Base-by-base conservation (phyloP, 1,284 basidiomycete genomes). In the Cryptococcus sp. region DNA sequence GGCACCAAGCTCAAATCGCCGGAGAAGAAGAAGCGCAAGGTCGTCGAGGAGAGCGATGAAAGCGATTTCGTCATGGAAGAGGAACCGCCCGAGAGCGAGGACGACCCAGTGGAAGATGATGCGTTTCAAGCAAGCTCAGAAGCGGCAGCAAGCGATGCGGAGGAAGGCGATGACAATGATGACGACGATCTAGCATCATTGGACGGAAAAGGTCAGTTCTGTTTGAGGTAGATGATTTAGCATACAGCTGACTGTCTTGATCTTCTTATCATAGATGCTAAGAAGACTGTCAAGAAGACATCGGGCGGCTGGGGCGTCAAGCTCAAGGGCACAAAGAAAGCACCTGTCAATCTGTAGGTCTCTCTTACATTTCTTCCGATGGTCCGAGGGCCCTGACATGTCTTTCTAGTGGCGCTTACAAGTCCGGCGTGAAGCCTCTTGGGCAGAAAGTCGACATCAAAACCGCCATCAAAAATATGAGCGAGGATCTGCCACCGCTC, bases 401-500 rank as follows among this genome's bases (percentile, higher is more conserved):
- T 19, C 38, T n/a, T 23, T 22, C 1, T 19, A 72, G 71, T 27
- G 61, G 56, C 10, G 42, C 48, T 13, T 76, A 60, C 59, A 63
- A 60, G 40, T 61, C 69, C 10, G 68, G 70, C 22, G 60, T 75
- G 16, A 57, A 57, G 27, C 70, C 73, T 3, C 58, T 73, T 11
- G 61, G 59, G 0, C 55, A 62, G 47, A 51, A 57, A n/a, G 10
- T 48, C 17, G 67, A 68, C 15, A 55, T 66, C 46, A 66, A 62
- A 30, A 41, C 45, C 23, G 71, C 69, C 11, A 55, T 63, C 49
- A 72, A 70, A 55, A 64, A 65, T 30, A 62, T 77, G 53, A 70
- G 69, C 50, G 73, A 77, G 11, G 72, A 72, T 42, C 71, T 81
- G 15, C 91, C 94, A 15, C 93, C 94, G 6, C 89, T 97, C 55